A percentile compares a stretch with the other conserved stretches of the same genome.
Evolutionary conservation across 345 rosid genomes (phyloP).

Genomic region (Excoecaria cochinchinensis): DNA sequence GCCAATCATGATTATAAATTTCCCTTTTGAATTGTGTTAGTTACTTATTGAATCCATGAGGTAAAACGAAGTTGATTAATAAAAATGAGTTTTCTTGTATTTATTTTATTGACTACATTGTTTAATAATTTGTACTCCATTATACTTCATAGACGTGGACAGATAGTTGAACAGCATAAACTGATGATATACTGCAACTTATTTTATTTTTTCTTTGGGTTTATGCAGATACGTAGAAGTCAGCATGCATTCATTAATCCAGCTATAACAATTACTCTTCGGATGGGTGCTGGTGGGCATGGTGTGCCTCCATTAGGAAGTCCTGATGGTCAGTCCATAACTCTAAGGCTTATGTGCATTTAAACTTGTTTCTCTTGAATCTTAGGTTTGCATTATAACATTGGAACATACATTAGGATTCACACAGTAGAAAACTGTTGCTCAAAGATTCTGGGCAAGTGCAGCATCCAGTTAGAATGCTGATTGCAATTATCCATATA

Average conservation of each 20-base stretch:
- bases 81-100: background rate
- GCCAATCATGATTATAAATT: background rate
- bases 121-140: background rate
- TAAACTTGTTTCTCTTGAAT: background rate
- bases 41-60: background rate
- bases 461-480: background rate
- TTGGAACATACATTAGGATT: conserved; percentile 13
- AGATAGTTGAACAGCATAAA: background rate
- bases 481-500: background rate
- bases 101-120: background rate
- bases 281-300: conserved; percentile 99
- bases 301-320: conserved; percentile 99
- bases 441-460: conserved; percentile 2
- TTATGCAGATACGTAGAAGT: conserved; percentile 79
- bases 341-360: background rate
- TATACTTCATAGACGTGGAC: background rate
- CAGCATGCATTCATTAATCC: conserved; percentile 99
- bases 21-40: background rate
- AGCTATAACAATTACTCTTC: conserved; percentile 86
- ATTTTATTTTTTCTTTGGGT: conserved; percentile 5
- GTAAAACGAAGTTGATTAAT: background rate
- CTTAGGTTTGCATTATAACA: background rate
- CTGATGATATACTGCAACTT: conserved; percentile 12
- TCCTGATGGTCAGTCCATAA: conserved; percentile 73
- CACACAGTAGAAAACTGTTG: background rate